Evolutionary conservation across 805 yeast species (phyloP).

Genomic region (Kuraishia molischiana): DNA sequence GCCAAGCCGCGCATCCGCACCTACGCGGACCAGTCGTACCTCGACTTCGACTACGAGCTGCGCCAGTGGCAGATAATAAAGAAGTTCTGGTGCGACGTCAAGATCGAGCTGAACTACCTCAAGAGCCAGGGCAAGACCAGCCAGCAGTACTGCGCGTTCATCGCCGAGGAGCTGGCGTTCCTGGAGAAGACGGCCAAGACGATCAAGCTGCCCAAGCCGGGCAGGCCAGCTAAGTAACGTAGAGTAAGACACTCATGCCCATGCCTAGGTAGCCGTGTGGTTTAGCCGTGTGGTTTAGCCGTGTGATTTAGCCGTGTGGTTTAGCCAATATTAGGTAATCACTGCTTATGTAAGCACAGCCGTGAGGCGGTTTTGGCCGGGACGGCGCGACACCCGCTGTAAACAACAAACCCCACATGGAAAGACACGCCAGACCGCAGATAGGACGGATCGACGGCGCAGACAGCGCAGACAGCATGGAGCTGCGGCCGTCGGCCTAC

Average conservation of each 20-base stretch:
- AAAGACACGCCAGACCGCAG: too few species aligned
- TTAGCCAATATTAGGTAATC: too few species aligned
- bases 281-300: too few species aligned
- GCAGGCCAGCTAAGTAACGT: not conserved
- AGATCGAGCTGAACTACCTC: slow-evolving; percentile 14
- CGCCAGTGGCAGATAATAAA: slow-evolving; percentile 49
- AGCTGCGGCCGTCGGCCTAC: not conserved
- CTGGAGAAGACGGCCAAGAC: slow-evolving; percentile 18
- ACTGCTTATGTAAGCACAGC: too few species aligned
- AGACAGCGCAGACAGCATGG: too few species aligned
- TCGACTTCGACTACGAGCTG: slow-evolving; percentile 45
- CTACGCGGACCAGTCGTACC: slow-evolving; percentile 18
- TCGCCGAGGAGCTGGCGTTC: slow-evolving; percentile 34
- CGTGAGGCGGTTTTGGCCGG: too few species aligned
- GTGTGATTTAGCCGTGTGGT: too few species aligned
- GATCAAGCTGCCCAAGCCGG: slow-evolving; percentile 4
- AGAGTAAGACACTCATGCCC: not conserved
- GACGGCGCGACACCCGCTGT: too few species aligned
- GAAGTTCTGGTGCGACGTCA: slow-evolving; percentile 19
- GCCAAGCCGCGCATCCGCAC: slow-evolving; percentile 13
- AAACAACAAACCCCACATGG: too few species aligned
- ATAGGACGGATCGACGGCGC: too few species aligned
- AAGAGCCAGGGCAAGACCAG: slow-evolving; percentile 16
- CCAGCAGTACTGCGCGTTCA: slow-evolving; percentile 39
- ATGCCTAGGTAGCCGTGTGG: too few species aligned